Evolutionary conservation across 2,329 filamentous ascomycete species (phyloP).

Genomic region (Pseudogymnoascus sp.): DNA sequence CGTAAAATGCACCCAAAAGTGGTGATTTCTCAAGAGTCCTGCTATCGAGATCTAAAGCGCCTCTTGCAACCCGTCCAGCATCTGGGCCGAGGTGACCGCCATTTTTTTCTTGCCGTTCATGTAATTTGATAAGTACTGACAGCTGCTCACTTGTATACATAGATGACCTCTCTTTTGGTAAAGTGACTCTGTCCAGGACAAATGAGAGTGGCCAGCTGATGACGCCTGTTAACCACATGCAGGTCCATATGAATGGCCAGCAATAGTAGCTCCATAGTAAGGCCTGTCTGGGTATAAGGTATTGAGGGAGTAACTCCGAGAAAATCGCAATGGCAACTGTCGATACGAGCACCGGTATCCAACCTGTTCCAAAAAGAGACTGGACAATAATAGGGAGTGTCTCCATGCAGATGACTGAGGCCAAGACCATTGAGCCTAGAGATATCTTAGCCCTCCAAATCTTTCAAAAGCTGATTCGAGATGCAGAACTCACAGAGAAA

Average conservation of each 20-base stretch:
- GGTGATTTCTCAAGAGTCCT: constrained; percentile 14
- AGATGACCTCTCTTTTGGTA: not conserved
- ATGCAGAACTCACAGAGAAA: constrained; percentile 20
- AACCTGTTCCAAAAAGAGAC: constrained; percentile 16
- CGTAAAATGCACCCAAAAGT: not conserved
- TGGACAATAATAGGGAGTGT: constrained; percentile 22
- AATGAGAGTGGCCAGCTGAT: constrained; percentile 22
- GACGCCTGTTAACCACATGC: constrained; percentile 21
- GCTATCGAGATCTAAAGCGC: constrained; percentile 22
- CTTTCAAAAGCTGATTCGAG: not conserved
- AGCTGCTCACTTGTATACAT: constrained; percentile 22
- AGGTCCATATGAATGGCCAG: constrained; percentile 21
- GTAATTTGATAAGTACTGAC: constrained; percentile 19
- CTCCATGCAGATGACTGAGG: constrained; percentile 21
- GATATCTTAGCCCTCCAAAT: not conserved
- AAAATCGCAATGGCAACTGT: constrained; percentile 21
- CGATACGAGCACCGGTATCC: constrained; percentile 21
- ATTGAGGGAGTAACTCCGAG: constrained; percentile 24
- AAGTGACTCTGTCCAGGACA: constrained; percentile 16
- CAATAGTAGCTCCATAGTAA: constrained; percentile 23
- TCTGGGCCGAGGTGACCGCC: constrained; percentile 20
- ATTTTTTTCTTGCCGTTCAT: constrained; percentile 19
- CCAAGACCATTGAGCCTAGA: constrained; percentile 23
- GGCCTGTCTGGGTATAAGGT: constrained; percentile 20
- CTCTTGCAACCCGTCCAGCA: constrained; percentile 19